Evolutionary conservation across 306 rosid species (phyloP), one percentile per base, ranked within the genome.

Genomic region (Trifolium fragiferum): DNA sequence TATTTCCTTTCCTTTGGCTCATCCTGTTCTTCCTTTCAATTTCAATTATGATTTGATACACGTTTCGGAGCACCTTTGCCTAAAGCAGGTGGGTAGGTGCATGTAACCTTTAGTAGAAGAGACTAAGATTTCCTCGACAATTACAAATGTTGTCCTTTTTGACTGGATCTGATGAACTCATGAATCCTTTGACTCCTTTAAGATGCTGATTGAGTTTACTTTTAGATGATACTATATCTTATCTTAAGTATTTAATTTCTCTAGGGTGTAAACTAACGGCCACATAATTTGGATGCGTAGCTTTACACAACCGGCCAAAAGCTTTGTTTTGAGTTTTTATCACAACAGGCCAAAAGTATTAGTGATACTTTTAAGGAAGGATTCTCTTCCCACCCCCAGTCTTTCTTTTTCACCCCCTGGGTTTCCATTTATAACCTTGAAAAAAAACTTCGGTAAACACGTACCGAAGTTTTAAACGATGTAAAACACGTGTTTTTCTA

Each of bases 1-100:
- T 57, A 32, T 47, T 21, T 55, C 30, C 25, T 40, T 50, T 6
- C 60, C 10, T 16, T 72, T 70, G 50, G 57, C 73, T 53, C 73
- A 21, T 21, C 76, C 10, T 32, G 40, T 43, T 12, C 73, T 20
- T 30, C 80, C 11, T 43, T 25, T 43, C 12, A 40, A 38, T 61
- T 54, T 20, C 16, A 58, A 58, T 65, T 74, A 63, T 65, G 65
- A 77, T 64, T 73, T 81, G 76, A 61, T 64, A 58, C 55, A 69
- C 69, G 20, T 70, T 80, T 68, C 13, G 25, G 70, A 65, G 72
- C 73, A 70, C 79, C 83, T 74, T 66, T 78, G 72, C 79, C 14
- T 41, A 74, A 74, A 74, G 83, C 78, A 64, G 78, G 73, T 77
- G 81, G 54, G 67, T 58, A 38, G 81, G 71, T 72, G 85, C 75